These are phyloP conservation scores for Cladosporium sp. DNA, from an alignment of 2,329 filamentous ascomycete genomes.

Conservation along the genomic window DNA sequence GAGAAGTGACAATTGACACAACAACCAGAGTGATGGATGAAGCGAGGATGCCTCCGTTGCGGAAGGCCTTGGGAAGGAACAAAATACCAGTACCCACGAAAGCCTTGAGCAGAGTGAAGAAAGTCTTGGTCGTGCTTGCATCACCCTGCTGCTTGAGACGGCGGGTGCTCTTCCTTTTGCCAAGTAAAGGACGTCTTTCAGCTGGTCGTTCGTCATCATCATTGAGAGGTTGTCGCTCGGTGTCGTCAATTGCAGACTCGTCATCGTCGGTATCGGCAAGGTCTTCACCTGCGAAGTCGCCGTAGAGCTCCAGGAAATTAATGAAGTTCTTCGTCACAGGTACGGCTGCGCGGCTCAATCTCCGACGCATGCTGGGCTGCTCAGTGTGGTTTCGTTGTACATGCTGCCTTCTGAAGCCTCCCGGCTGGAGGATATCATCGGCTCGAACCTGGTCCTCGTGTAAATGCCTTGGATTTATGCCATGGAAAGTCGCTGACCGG, in stretches of 20 bases:
- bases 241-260: conserved; percentile 50
- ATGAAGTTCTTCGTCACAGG: conserved; percentile 67
- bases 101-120: conserved; percentile 74
- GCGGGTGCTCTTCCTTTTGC: conserved; percentile 50
- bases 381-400: conserved; percentile 34
- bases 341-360: conserved; percentile 39
- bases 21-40: conserved; percentile 64
- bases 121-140: conserved; percentile 66
- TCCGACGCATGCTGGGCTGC: conserved; percentile 35
- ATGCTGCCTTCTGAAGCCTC: conserved; percentile 53
- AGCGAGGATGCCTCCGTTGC: conserved; percentile 72
- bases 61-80: conserved; percentile 75
- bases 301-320: conserved; percentile 71
- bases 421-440: conserved; percentile 46
- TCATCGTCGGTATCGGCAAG: conserved; percentile 51
- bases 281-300: conserved; percentile 72
- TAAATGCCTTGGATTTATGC: conserved; percentile 27
- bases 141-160: conserved; percentile 51
- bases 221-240: conserved; percentile 49
- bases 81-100: conserved; percentile 79
- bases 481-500: conserved; percentile 64
- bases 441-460: conserved; percentile 36
- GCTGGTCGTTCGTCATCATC: conserved; percentile 49
- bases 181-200: conserved; percentile 61
- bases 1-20: conserved; percentile 62